These are phyloP conservation scores for Hypoxylon lienhwacheense DNA, from an alignment of 495 filamentous ascomycete genomes.

Conservation along the genomic window DNA sequence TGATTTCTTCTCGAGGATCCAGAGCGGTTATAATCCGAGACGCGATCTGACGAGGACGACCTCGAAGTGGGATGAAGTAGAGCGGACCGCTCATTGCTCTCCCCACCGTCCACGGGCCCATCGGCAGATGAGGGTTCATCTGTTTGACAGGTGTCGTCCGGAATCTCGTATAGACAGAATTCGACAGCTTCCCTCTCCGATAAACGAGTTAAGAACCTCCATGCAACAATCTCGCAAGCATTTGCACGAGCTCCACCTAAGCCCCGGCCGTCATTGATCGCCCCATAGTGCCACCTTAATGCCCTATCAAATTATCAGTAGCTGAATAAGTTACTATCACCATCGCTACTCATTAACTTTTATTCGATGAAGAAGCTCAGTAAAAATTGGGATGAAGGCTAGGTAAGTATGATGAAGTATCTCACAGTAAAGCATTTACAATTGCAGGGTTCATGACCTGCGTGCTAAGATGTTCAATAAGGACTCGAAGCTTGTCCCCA, in stretches of 20 bases:
- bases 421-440: slow-evolving; percentile 77
- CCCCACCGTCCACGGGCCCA: slow-evolving; percentile 31
- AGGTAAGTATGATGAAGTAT: slow-evolving; percentile 10
- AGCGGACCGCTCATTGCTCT: slow-evolving; percentile 45
- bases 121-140: slow-evolving; percentile 7
- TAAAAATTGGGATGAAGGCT: neutral
- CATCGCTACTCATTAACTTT: neutral
- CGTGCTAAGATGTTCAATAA: slow-evolving; percentile 66
- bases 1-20: slow-evolving; percentile 37
- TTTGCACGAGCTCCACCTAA: slow-evolving; percentile 74
- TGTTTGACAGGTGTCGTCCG: slow-evolving; percentile 41
- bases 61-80: slow-evolving; percentile 34
- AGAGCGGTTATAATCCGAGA: slow-evolving; percentile 21
- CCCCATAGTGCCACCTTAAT: slow-evolving; percentile 76
- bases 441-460: slow-evolving; percentile 72
- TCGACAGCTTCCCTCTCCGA: slow-evolving; percentile 81
- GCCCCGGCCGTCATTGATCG: slow-evolving; percentile 65
- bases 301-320: slow-evolving; percentile 54
- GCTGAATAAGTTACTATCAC: no score
- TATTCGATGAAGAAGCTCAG: neutral
- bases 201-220: slow-evolving; percentile 79
- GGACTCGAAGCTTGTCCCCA: slow-evolving; percentile 62
- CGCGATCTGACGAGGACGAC: slow-evolving; percentile 29
- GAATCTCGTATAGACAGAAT: slow-evolving; percentile 80
- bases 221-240: slow-evolving; percentile 91